Evolutionary conservation across 805 yeast species (phyloP).

Genomic region (Metschnikowia reukaufii): DNA sequence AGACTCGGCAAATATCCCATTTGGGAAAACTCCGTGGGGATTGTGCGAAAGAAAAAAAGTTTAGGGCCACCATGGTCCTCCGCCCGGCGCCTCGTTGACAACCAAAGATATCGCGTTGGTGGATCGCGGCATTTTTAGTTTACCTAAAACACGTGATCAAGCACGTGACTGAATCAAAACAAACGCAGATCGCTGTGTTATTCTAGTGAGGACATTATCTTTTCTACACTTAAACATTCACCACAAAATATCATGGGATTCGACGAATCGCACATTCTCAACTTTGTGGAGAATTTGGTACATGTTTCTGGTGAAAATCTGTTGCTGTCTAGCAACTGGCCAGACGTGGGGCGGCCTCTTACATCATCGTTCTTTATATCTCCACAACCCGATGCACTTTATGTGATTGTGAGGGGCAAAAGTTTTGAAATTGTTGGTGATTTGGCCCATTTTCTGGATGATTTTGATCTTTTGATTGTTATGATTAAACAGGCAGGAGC

Average conservation of each 20-base stretch:
- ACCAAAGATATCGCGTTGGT: too few species aligned
- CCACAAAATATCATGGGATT: slow-evolving; percentile 3
- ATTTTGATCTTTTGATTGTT: slow-evolving; percentile 11
- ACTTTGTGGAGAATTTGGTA: slow-evolving; percentile 1
- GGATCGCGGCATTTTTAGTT: background rate
- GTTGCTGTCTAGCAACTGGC: slow-evolving; percentile 4
- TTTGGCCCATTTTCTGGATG: slow-evolving; percentile 2
- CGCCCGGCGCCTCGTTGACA: too few species aligned
- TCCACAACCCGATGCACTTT: slow-evolving; percentile 15
- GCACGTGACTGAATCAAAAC: slow-evolving; percentile 3
- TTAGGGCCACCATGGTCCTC: too few species aligned
- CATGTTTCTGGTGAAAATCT: background rate
- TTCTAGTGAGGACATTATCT: background rate
- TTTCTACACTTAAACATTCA: background rate
- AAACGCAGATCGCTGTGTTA: background rate
- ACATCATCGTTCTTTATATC: slow-evolving; percentile 12
- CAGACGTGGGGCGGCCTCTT: slow-evolving; percentile 1
- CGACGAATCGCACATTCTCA: slow-evolving; percentile 2
- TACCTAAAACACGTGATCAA: background rate
- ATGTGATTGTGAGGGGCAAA: slow-evolving; percentile 9
- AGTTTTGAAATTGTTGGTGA: slow-evolving; percentile 9
- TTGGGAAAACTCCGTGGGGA: too few species aligned
- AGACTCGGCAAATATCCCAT: too few species aligned
- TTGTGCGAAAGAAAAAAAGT: too few species aligned
- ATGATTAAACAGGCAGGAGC: slow-evolving; percentile 15